Evolutionary conservation across 148 eudicot genomes (phyloP), one percentile per base, ranked within the genome.

Genomic region (Silene latifolia): DNA sequence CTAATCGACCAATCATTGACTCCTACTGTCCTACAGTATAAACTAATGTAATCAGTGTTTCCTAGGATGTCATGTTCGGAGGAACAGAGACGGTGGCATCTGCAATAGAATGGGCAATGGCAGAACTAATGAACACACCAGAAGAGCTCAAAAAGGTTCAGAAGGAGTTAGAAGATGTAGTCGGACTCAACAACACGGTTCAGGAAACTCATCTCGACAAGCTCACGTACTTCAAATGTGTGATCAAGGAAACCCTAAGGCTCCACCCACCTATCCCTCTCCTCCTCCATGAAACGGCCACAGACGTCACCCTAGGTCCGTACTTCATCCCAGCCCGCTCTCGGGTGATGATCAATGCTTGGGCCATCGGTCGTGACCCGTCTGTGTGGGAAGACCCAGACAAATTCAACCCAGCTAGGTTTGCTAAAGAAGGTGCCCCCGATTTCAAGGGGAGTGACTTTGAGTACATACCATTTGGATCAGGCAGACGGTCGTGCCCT

Each of bases 61-160:
- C 12, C 13, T 74, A 88, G 91, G 95, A 90, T 63, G 89, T 90
- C 3, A 90, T 86, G 90, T 88, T 90, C 79, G 95, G 95, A 10
- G 95, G 90, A 17, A 90, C 91, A 0, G 95, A 90, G 72, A 90
- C 95, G 0, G 90, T 90, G 4, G 90, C 95, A 3, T 90, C 90
- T 8, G 87, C 91, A 1, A 83, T 90, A 15, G 91, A 88, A 67
- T 90, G 94, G 94, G 85, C 88, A 56, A 80, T 90, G 86, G 59
- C 90, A 17, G 95, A 90, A 81, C 84, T 90, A 6, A 77, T 90
- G 84, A 63, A 23, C 10, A 85, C 71, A 64, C 90, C 95, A 3
- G 79, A 83, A 5, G 86, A 85, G 80, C 85, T 89, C 23, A 89
- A 79, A 62, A 44, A 79, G 77, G 89, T 83, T 79, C 89, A 87